These are phyloP conservation scores for Paramyrothecium roridum DNA, from an alignment of 2,329 filamentous ascomycete species.

Conservation along the genomic window DNA sequence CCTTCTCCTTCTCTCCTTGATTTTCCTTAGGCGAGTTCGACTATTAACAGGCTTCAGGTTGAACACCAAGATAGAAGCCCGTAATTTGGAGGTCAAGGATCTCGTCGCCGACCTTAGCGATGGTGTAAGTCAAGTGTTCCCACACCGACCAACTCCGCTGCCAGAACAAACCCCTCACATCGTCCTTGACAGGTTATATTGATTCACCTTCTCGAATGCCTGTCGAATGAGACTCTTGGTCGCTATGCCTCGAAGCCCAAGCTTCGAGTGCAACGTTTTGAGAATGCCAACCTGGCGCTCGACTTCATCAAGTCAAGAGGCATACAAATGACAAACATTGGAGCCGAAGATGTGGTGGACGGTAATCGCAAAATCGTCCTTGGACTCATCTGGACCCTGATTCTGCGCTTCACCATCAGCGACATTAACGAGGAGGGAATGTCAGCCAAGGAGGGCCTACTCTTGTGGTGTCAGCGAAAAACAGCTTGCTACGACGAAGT, in stretches of 20 bases:
- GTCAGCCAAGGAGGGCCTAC: constrained; percentile 91
- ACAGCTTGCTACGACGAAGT: constrained; percentile 98
- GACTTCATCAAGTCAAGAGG: constrained; percentile 88
- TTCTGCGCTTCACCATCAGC: constrained; percentile 96
- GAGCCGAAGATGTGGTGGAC: constrained; percentile 96
- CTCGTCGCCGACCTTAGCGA: constrained; percentile 88
- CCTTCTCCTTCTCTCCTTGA: background rate
- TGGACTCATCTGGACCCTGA: constrained; percentile 96
- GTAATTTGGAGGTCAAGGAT: constrained; percentile 78
- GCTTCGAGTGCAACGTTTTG: constrained; percentile 92
- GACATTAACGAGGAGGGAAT: constrained; percentile 98
- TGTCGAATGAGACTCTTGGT: constrained; percentile 90
- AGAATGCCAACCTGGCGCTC: constrained; percentile 94
- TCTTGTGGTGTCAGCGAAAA: constrained; percentile 97
- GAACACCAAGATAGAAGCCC: constrained; percentile 85
- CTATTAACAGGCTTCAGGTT: constrained; percentile 56
- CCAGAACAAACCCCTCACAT: constrained; percentile 12
- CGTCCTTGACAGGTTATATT: constrained; percentile 68
- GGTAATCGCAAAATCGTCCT: constrained; percentile 97
- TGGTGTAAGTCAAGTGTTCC: constrained; percentile 65
- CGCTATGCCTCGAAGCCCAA: constrained; percentile 96
- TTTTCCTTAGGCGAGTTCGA: background rate
- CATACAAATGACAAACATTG: constrained; percentile 98
- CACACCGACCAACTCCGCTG: background rate
- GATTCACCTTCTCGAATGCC: constrained; percentile 94